Percentiles rank a stretch among this genome's conserved stretches.
Conservation (phyloP, 2,329 filamentous ascomycete genomes). For the Colletotrichum lentis region DNA sequence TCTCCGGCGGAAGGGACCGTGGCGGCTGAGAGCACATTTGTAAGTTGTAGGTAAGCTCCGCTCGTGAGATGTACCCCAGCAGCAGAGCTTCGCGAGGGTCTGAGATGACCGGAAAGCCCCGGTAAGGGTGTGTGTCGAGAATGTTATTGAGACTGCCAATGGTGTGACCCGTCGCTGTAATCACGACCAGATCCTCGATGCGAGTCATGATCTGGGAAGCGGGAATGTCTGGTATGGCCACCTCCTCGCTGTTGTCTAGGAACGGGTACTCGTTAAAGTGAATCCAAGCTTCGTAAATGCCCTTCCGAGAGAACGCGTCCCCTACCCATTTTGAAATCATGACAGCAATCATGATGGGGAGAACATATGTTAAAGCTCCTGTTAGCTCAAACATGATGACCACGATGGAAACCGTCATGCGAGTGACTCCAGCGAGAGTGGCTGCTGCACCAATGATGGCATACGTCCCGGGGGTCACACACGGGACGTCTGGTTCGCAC, state of each 20-base stretch:
- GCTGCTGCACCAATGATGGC: conserved; percentile 96
- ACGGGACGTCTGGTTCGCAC: conserved; percentile 86
- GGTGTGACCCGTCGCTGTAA: conserved; percentile 88
- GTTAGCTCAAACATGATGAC: conserved; percentile 99
- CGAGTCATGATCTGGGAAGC: conserved; percentile 92
- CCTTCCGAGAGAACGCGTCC: conserved; percentile 88
- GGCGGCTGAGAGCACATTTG: conserved; percentile 65
- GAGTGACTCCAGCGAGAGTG: conserved; percentile 89
- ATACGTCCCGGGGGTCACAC: conserved; percentile 93
- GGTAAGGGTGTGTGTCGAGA: conserved; percentile 77
- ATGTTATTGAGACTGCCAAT: conserved; percentile 77
- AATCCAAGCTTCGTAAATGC: conserved; percentile 99
- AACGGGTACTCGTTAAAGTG: conserved; percentile 95
- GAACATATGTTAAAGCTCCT: conserved; percentile 91
- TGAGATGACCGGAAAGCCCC: conserved; percentile 90
- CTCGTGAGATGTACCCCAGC: conserved; percentile 92
- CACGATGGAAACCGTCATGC: conserved; percentile 97
- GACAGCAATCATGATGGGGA: conserved; percentile 98
- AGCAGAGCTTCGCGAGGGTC: conserved; percentile 80
- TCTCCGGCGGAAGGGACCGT: conserved; percentile 70
- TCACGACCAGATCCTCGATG: conserved; percentile 86
- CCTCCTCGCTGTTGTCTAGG: conserved; percentile 87
- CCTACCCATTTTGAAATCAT: conserved; percentile 99
- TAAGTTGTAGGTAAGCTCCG: conserved; percentile 85
- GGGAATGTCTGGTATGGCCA: conserved; percentile 79